Percentiles rank a stretch among this genome's conserved stretches.
Conservation (phyloP, 805 yeast genomes). For the Lipomyces yamanashiensis region DNA sequence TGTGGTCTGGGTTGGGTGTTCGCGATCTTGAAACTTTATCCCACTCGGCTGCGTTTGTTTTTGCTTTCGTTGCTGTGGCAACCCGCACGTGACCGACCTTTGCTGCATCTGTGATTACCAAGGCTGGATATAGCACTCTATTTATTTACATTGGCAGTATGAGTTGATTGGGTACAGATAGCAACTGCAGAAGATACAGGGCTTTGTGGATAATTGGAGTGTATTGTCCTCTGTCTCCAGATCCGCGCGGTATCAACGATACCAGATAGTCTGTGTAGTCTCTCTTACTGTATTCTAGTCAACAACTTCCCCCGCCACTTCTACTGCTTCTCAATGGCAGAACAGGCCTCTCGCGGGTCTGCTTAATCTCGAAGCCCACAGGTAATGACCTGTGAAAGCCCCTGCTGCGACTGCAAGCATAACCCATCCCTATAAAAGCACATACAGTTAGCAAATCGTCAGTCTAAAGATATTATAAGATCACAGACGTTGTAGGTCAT, state of each 20-base stretch:
- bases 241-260: too few species aligned
- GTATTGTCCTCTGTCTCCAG: too few species aligned
- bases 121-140: not conserved
- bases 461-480: not conserved
- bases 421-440: constrained; percentile 60
- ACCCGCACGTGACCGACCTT: not conserved
- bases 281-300: not conserved
- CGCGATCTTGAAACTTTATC: constrained; percentile 7
- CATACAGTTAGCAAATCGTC: not conserved
- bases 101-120: not conserved
- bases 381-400: constrained; percentile 68
- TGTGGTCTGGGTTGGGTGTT: constrained; percentile 11
- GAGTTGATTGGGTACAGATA: not conserved
- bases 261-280: too few species aligned
- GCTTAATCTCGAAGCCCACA: constrained; percentile 50
- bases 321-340: constrained; percentile 18
- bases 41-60: not conserved
- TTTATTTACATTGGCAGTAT: not conserved
- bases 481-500: constrained; percentile 71
- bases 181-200: too few species aligned
- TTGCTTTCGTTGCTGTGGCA: constrained; percentile 6
- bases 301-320: not conserved
- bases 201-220: too few species aligned
- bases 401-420: constrained; percentile 76
- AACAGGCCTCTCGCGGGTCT: constrained; percentile 21